A percentile compares a stretch with the other conserved stretches of the same genome.
phyloP scores from a whole-genome alignment of 2,329 filamentous ascomycete species.

The Diplocarpon mali region DNA sequence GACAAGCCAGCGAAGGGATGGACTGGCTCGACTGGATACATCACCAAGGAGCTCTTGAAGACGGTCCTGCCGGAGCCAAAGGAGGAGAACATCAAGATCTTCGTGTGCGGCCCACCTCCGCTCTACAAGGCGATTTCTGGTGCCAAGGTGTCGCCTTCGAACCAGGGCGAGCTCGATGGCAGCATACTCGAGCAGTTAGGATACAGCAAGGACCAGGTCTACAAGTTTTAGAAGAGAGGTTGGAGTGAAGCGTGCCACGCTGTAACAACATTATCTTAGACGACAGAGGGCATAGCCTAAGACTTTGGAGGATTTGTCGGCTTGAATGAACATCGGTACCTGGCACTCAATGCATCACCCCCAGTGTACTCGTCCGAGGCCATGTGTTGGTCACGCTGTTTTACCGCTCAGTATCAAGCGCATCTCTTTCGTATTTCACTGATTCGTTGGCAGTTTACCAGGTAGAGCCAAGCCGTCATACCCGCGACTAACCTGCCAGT shows the following conservation, averaged over 20 bases:
- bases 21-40: slow-evolving; percentile 65
- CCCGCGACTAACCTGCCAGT: background rate
- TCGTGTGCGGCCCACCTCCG: slow-evolving; percentile 87
- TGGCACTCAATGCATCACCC: too few species aligned
- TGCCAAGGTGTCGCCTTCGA: slow-evolving; percentile 77
- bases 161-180: slow-evolving; percentile 84
- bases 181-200: slow-evolving; percentile 69
- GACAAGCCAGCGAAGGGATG: slow-evolving; percentile 68
- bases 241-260: background rate
- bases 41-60: slow-evolving; percentile 89
- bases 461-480: too few species aligned
- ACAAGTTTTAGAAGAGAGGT: slow-evolving; percentile 62
- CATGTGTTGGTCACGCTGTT: too few species aligned
- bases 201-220: slow-evolving; percentile 81
- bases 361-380: too few species aligned
- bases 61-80: slow-evolving; percentile 89
- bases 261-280: slow-evolving; percentile 4
- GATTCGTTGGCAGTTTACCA: too few species aligned
- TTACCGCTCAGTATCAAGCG: too few species aligned
- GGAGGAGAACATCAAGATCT: slow-evolving; percentile 86
- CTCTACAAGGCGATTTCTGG: slow-evolving; percentile 92
- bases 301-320: too few species aligned
- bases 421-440: too few species aligned
- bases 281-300: background rate
- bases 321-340: too few species aligned